Evolutionary conservation across 2,329 filamentous ascomycete genomes (phyloP), one percentile per base, ranked within the genome.

Genomic region (Colletotrichum sp.): DNA sequence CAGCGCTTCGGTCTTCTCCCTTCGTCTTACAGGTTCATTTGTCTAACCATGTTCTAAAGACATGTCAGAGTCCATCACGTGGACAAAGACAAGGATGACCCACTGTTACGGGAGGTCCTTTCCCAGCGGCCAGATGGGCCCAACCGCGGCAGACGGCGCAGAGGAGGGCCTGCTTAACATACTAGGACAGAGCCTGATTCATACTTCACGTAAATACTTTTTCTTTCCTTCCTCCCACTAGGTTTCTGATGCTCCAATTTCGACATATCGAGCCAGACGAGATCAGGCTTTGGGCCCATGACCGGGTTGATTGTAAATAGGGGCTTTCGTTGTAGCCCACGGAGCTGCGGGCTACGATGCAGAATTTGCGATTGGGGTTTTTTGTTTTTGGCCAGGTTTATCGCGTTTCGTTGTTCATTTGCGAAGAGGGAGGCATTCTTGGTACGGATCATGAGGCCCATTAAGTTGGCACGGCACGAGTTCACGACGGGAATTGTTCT

Each of bases 11-110:
- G 12, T 36, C 9, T 63, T 18, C 8, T 30, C 30, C 15, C n/a
- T 21, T 64, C 30, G 12, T 26, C 32, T 36, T 44, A 16, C 32
- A 16, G 18, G 13, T 36, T n/a, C 16, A 30, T 26, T 65, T 13
- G n/a, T 36, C 75, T 77, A 64, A 77, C 55, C 26, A 30, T 32
- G 13, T 28, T 39, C 5, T 9, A 44, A 52, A 98, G 96, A 84
- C 97, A 99, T 85, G 97, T 99, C 39, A 92, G 95, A 71, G 95
- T 97, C 57, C 96, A 99, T 83, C 97, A 99, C 83, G 88, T 93
- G 52, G 96, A 99, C 82, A 97, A 95, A 83, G 93, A 95, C 82
- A 96, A 96, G 84, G 96, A 98, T 79, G 96, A 99, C 81, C 92
- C 94, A 1, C 85, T 89, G 71, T 87, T 99, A 55, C 91, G 96